A percentile compares a stretch with the other conserved stretches of the same genome.
phyloP scores from a whole-genome alignment of 768 basidiomycete genomes.

The Tricholoma sp. region DNA sequence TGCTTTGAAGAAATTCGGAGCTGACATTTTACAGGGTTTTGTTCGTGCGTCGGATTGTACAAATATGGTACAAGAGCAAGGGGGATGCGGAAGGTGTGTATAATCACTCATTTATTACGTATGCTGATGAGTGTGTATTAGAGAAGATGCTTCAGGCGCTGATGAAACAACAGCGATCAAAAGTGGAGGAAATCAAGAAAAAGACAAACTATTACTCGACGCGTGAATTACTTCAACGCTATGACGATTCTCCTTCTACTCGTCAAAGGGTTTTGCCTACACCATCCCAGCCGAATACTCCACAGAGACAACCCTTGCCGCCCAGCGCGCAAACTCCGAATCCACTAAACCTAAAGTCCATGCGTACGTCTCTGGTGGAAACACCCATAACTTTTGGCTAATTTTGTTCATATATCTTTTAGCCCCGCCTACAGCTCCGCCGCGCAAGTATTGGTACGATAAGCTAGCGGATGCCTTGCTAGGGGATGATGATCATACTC shows the following conservation, averaged over 20 bases:
- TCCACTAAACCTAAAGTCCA: constrained; percentile 2
- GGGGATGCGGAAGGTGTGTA: constrained; percentile 73
- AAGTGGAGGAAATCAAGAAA: constrained; percentile 95
- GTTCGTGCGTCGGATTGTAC: constrained; percentile 74
- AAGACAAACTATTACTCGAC: constrained; percentile 96
- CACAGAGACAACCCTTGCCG: constrained; percentile 22
- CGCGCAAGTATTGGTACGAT: constrained; percentile 80
- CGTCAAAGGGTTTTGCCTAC: constrained; percentile 33
- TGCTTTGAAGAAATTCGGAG: neutral
- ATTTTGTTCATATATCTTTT: neutral
- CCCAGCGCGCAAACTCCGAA: constrained; percentile 12
- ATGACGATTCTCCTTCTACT: constrained; percentile 57
- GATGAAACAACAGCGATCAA: constrained; percentile 73
- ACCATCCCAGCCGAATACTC: constrained; percentile 16
- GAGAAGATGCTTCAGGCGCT: constrained; percentile 75
- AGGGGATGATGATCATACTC: constrained; percentile 61
- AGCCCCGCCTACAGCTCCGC: constrained; percentile 34
- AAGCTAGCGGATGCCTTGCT: constrained; percentile 82
- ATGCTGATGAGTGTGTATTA: constrained; percentile 24
- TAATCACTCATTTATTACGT: neutral
- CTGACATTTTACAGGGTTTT: constrained; percentile 46
- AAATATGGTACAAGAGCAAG: constrained; percentile 78
- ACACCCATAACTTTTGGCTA: neutral
- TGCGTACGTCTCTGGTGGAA: constrained; percentile 5
- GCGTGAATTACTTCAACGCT: constrained; percentile 82